Evolutionary conservation across 768 basidiomycete genomes (phyloP).

Genomic region (Naganishia onofrii): DNA sequence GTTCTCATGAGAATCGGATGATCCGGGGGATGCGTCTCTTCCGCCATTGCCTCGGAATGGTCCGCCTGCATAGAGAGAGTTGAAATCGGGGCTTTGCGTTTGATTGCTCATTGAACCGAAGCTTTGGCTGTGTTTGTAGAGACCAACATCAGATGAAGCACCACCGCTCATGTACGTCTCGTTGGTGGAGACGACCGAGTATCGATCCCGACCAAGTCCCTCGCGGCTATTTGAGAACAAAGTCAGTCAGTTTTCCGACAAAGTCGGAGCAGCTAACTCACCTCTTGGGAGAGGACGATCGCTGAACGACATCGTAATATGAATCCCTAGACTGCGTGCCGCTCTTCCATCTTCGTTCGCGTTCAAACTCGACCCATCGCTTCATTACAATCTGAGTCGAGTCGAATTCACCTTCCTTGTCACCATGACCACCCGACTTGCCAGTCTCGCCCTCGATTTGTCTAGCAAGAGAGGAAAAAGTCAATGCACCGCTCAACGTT

Average conservation of each 20-base stretch:
- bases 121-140: constrained; percentile 44
- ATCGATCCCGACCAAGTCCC: constrained; percentile 56
- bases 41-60: constrained; percentile 51
- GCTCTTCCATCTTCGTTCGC: constrained; percentile 88
- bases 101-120: constrained; percentile 44
- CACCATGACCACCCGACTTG: constrained; percentile 68
- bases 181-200: constrained; percentile 74
- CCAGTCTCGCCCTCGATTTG: constrained; percentile 75
- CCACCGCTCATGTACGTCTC: constrained; percentile 59
- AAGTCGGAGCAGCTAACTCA: constrained; percentile 47
- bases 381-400: constrained; percentile 97
- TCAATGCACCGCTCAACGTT: neutral
- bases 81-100: constrained; percentile 55
- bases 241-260: neutral
- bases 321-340: constrained; percentile 80
- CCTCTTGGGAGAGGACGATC: constrained; percentile 59
- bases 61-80: constrained; percentile 38
- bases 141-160: constrained; percentile 38
- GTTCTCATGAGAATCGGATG: constrained; percentile 43
- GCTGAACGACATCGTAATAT: constrained; percentile 58
- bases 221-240: constrained; percentile 23
- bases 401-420: constrained; percentile 97
- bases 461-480: constrained; percentile 61
- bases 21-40: constrained; percentile 48
- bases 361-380: constrained; percentile 96